phyloP scores from a whole-genome alignment of 164 flowering plant genomes.

The Cinnamomum micranthum region DNA sequence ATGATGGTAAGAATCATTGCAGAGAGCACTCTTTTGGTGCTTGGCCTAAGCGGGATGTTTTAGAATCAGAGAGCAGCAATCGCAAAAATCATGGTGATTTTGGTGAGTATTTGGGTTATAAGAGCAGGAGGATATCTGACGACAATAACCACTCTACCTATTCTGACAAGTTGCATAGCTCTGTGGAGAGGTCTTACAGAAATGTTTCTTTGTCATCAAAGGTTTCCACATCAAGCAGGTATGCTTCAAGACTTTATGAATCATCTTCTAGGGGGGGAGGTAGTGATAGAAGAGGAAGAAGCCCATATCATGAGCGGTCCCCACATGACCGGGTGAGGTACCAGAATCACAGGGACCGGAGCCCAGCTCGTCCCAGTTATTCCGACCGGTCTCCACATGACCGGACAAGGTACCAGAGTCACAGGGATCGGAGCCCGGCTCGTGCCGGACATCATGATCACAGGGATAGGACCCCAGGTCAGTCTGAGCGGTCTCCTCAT shows the following conservation, averaged over 20 bases:
- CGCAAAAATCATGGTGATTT: constrained; percentile 53
- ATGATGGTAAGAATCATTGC: constrained; percentile 43
- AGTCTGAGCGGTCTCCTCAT: constrained; percentile 43
- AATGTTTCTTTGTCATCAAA: constrained; percentile 46
- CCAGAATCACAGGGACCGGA: constrained; percentile 47
- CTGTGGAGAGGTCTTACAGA: constrained; percentile 50
- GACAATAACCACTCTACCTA: constrained; percentile 38
- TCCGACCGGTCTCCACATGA: constrained; percentile 43
- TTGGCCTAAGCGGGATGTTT: constrained; percentile 54
- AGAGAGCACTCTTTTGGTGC: constrained; percentile 45
- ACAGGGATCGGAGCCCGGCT: constrained; percentile 47
- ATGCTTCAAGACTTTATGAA: constrained; percentile 54
- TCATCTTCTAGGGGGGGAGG: constrained; percentile 48
- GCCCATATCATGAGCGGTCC: constrained; percentile 63
- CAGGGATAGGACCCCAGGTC: constrained; percentile 16
- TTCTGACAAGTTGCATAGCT: constrained; percentile 40
- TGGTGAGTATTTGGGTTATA: constrained; percentile 46
- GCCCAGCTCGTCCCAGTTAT: constrained; percentile 28
- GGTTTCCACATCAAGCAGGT: constrained; percentile 46
- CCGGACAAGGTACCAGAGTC: constrained; percentile 41
- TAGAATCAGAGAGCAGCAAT: constrained; percentile 48
- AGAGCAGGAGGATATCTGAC: constrained; percentile 62
- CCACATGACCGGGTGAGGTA: constrained; percentile 49
- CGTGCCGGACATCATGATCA: constrained; percentile 18
- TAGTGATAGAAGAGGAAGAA: constrained; percentile 57